Evolutionary conservation across 2,329 filamentous ascomycete species (phyloP).

Genomic region (Lachnellula cervina): DNA sequence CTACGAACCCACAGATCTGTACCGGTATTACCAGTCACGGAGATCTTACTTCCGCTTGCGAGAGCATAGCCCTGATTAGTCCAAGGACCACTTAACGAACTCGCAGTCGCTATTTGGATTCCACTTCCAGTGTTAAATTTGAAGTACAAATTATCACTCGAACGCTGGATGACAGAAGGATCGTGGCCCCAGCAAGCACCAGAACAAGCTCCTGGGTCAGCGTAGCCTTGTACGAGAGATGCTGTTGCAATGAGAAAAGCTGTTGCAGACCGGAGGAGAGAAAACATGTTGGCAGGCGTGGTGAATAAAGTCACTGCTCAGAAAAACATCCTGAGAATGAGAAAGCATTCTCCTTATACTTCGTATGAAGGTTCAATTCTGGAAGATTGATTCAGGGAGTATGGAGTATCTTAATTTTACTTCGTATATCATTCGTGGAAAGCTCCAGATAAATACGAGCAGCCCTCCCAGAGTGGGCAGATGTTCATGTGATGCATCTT

Average conservation of each 20-base stretch:
- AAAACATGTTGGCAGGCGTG: background rate
- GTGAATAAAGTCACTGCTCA: background rate
- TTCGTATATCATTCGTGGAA: background rate
- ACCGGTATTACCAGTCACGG: slow-evolving; percentile 33
- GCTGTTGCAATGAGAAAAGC: slow-evolving; percentile 1
- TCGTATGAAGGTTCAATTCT: background rate
- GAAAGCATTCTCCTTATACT: background rate
- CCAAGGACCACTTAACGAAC: slow-evolving; percentile 38
- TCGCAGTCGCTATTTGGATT: slow-evolving; percentile 37
- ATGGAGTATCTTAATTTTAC: background rate
- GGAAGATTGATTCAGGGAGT: background rate
- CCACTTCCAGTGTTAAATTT: slow-evolving; percentile 38
- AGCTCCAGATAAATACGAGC: background rate
- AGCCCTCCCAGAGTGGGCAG: background rate
- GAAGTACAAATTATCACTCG: slow-evolving; percentile 39
- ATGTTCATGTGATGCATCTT: background rate
- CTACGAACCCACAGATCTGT: slow-evolving; percentile 37
- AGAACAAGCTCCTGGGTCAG: slow-evolving; percentile 35
- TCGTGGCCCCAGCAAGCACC: slow-evolving; percentile 40
- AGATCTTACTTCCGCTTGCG: slow-evolving; percentile 34
- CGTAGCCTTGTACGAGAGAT: slow-evolving; percentile 22
- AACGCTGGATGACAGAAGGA: slow-evolving; percentile 37
- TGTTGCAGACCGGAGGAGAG: background rate
- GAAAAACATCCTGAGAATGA: background rate
- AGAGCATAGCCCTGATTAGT: slow-evolving; percentile 36